A percentile compares a stretch with the other conserved stretches of the same genome.
Conservation (phyloP, 495 filamentous ascomycete genomes). For the Neurospora intermedia region DNA sequence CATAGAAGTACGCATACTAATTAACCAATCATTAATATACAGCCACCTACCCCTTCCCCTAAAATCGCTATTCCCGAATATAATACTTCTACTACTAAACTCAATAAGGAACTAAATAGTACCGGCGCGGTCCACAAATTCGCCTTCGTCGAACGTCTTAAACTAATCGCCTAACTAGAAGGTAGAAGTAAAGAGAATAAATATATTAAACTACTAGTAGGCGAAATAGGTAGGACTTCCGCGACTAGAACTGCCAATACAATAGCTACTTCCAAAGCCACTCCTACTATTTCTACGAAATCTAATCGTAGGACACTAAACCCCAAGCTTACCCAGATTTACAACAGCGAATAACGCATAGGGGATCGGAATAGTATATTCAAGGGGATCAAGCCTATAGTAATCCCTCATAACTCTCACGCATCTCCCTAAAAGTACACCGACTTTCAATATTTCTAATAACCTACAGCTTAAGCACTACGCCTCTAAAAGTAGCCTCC, state of each 20-base stretch:
- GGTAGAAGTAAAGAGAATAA: constrained; percentile 81
- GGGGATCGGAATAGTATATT: constrained; percentile 85
- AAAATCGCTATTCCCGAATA: constrained; percentile 80
- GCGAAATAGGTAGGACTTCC: constrained; percentile 42
- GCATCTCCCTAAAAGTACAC: no score
- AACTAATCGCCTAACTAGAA: constrained; percentile 85
- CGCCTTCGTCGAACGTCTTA: constrained; percentile 78
- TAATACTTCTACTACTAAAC: constrained; percentile 65
- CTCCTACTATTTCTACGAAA: constrained; percentile 36
- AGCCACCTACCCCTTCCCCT: no score
- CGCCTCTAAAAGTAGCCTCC: no score
- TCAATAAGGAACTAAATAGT: constrained; percentile 67
- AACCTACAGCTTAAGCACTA: no score
- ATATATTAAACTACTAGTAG: constrained; percentile 78
- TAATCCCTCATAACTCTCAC: no score
- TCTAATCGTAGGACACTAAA: constrained; percentile 57
- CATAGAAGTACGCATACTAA: no score
- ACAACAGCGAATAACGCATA: constrained; percentile 79
- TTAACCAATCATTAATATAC: no score
- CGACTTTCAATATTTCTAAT: no score
- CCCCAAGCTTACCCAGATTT: constrained; percentile 74
- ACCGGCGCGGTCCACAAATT: constrained; percentile 64
- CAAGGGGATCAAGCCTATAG: constrained; percentile 81
- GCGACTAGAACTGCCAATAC: constrained; percentile 31
- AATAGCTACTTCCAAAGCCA: constrained; percentile 36